Evolutionary conservation across 805 yeast species (phyloP), one percentile per base, ranked within the genome.

Genomic region (Priceomyces fermenticarens): DNA sequence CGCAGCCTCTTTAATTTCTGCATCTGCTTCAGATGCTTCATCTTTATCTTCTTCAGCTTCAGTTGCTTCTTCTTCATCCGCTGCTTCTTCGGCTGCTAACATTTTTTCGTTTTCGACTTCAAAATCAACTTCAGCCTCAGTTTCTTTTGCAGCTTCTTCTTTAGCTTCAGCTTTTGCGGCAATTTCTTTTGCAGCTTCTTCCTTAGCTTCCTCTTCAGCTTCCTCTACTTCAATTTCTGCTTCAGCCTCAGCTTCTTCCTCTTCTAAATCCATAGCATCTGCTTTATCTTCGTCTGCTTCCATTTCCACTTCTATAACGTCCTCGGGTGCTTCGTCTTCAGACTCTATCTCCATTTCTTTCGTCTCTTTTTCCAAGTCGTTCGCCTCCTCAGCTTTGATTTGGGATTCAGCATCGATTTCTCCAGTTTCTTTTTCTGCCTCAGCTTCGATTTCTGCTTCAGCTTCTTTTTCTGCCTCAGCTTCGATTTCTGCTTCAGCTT

Each of bases 371-470:
- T 32, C n/a, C n/a, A n/a, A n/a, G n/a, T n/a, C 40, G 10, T 6
- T 14, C 16, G 14, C 15, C 11, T 39, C 32, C 8, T 36, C 14
- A 12, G 36, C 53, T 2, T 32, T 57, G 3, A 40, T 48, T 2
- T 48, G 30, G 2, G 23, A 20, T 43, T n/a, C n/a, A n/a, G n/a
- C 44, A 4, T 10, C n/a, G n/a, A n/a, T n/a, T n/a, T n/a, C n/a
- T n/a, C n/a, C n/a, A n/a, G 25, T 8, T 20, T 8, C 51, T 35
- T 55, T 53, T 14, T 44, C 57, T 31, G 47, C 51, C 27, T 46
- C 55, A 23, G 63, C 58, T 4, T 45, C 47, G 32, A 48, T 45
- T 3, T 54, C 55, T 35, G 45, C 62, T 25, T 38, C 53, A 2
- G 32, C 58, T 3, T 41, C 48, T 2, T 48, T 11, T 26, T 44